Conservation (phyloP, 345 rosid genomes). For the Geranium rotundifolium region DNA sequence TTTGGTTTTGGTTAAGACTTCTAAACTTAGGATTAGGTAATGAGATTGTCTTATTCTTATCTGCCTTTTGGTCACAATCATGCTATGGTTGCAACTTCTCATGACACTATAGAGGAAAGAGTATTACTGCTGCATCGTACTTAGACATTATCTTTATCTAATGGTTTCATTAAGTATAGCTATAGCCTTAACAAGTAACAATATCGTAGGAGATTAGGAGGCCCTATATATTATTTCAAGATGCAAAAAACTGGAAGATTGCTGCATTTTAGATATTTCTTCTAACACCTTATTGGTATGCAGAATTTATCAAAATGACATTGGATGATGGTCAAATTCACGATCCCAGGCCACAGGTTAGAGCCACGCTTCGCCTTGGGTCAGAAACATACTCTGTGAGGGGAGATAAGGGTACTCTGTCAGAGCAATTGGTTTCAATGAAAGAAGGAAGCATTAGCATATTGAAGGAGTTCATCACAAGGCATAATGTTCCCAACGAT, state of each 20-base stretch:
- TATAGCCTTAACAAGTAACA: background rate
- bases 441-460: slow-evolving; percentile 70
- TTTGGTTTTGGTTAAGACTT: background rate
- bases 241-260: background rate
- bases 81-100: background rate
- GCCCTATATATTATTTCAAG: background rate
- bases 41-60: background rate
- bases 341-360: slow-evolving; percentile 22
- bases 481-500: slow-evolving; percentile 63
- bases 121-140: background rate
- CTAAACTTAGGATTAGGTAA: background rate
- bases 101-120: background rate
- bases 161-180: background rate
- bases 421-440: slow-evolving; percentile 58
- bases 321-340: slow-evolving; percentile 37
- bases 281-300: background rate
- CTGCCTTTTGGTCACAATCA: background rate
- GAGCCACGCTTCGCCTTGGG: slow-evolving; percentile 48
- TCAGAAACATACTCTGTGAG: slow-evolving; percentile 43
- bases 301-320: background rate
- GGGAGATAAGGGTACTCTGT: slow-evolving; percentile 30
- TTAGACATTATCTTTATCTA: background rate
- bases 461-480: slow-evolving; percentile 74
- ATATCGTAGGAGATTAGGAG: background rate
- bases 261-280: background rate